phyloP scores from a whole-genome alignment of 2,329 filamentous ascomycete genomes.

The Penicillium sp. region DNA sequence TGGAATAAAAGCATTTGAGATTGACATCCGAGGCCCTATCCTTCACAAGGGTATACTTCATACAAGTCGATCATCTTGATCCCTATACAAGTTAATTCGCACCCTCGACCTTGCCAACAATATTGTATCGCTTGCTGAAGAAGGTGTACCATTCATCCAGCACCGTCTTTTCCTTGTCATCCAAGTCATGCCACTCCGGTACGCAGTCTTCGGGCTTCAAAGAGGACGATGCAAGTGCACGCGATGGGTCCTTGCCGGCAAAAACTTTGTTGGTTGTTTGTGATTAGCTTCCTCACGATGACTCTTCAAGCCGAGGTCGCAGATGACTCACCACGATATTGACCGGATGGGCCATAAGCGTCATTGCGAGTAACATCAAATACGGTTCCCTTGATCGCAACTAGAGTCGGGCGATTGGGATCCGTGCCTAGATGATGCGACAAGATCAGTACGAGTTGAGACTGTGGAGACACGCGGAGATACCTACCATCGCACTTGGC shows the following conservation, averaged over 20 bases:
- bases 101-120: slow-evolving; percentile 49
- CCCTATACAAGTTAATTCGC: slow-evolving; percentile 22
- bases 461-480: not conserved
- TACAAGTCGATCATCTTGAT: slow-evolving; percentile 3
- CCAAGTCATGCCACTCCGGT: slow-evolving; percentile 75
- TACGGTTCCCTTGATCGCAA: slow-evolving; percentile 75
- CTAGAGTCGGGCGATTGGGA: slow-evolving; percentile 49
- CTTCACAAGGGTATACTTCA: slow-evolving; percentile 10
- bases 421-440: slow-evolving; percentile 34
- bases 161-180: slow-evolving; percentile 76
- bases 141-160: slow-evolving; percentile 92
- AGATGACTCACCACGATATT: slow-evolving; percentile 69
- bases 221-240: slow-evolving; percentile 79
- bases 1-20: slow-evolving; percentile 23
- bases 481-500: slow-evolving; percentile 69
- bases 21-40: too few species aligned
- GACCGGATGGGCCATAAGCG: slow-evolving; percentile 73
- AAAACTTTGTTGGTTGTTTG: too few species aligned
- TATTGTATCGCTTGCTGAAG: slow-evolving; percentile 94
- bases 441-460: not conserved
- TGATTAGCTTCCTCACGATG: too few species aligned
- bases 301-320: not conserved
- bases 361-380: slow-evolving; percentile 92
- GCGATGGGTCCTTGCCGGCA: slow-evolving; percentile 90
- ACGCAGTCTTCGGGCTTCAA: slow-evolving; percentile 77